Conservation (phyloP, 768 basidiomycete genomes). For the Dictyophora rubrovolvata region DNA sequence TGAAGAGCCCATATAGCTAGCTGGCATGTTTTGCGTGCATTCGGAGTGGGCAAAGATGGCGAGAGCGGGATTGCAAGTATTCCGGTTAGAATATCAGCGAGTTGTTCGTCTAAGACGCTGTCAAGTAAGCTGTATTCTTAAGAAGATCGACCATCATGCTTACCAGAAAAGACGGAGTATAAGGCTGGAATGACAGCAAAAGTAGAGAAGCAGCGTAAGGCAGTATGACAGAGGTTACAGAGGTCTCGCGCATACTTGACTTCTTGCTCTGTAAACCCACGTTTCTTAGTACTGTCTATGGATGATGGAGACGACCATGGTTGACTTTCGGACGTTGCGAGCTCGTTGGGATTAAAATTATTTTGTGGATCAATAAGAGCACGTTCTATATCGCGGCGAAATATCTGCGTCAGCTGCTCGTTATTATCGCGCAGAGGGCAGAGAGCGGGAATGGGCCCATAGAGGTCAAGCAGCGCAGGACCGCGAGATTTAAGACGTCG, state of each 20-base stretch:
- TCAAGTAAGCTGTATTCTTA: slow-evolving; percentile 7
- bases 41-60: slow-evolving; percentile 62
- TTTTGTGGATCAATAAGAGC: slow-evolving; percentile 50
- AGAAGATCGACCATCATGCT: slow-evolving; percentile 14
- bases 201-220: slow-evolving; percentile 38
- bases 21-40: slow-evolving; percentile 78
- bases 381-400: slow-evolving; percentile 60
- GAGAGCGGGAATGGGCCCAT: slow-evolving; percentile 26
- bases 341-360: slow-evolving; percentile 14
- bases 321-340: slow-evolving; percentile 17
- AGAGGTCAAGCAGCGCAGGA: slow-evolving; percentile 58
- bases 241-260: slow-evolving; percentile 73
- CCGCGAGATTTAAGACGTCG: slow-evolving; percentile 37
- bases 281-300: slow-evolving; percentile 46
- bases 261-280: slow-evolving; percentile 67
- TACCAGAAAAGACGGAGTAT: slow-evolving; percentile 53
- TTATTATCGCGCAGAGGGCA: slow-evolving; percentile 52
- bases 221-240: slow-evolving; percentile 62
- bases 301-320: slow-evolving; percentile 29
- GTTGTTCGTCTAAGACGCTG: slow-evolving; percentile 38
- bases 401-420: slow-evolving; percentile 39
- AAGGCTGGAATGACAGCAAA: slow-evolving; percentile 51
- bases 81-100: slow-evolving; percentile 48
- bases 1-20: slow-evolving; percentile 69
- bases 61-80: slow-evolving; percentile 67